Conservation (phyloP, 2,329 filamentous ascomycete genomes). For the Setomelanomma holmii region DNA sequence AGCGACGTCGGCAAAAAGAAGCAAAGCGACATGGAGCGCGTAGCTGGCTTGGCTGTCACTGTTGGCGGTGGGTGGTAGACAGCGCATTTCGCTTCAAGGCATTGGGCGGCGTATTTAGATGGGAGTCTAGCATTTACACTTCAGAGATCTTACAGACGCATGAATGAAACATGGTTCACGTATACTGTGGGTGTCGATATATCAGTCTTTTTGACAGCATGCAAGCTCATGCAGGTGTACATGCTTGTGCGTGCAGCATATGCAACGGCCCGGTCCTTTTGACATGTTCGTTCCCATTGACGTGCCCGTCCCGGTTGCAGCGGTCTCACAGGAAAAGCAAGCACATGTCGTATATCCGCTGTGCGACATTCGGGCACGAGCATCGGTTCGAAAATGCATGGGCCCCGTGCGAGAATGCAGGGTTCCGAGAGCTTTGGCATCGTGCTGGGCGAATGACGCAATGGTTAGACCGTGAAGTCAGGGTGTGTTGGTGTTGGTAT, state of each 20-base stretch:
- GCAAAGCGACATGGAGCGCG: constrained; percentile 77
- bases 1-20: constrained; percentile 84
- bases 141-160: no score
- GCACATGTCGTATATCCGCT: not conserved
- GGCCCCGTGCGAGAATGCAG: not conserved
- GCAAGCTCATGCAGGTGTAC: not conserved
- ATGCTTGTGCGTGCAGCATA: not conserved
- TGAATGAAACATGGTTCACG: no score
- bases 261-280: constrained; percentile 1
- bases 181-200: no score
- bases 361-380: not conserved
- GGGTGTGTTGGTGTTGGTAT: no score
- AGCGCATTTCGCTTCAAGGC: constrained; percentile 2
- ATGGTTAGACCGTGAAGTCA: no score
- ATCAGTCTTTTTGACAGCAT: no score
- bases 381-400: not conserved
- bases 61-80: constrained; percentile 89
- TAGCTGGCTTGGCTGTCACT: constrained; percentile 87
- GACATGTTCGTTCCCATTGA: not conserved
- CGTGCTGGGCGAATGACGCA: no score
- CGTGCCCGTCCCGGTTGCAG: not conserved
- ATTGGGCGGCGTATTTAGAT: constrained; percentile 12
- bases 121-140: constrained; percentile 13
- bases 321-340: not conserved
- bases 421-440: not conserved